Conservation (phyloP, 371 early-diverging fungal species). For the Conidiobolus coronatus region DNA sequence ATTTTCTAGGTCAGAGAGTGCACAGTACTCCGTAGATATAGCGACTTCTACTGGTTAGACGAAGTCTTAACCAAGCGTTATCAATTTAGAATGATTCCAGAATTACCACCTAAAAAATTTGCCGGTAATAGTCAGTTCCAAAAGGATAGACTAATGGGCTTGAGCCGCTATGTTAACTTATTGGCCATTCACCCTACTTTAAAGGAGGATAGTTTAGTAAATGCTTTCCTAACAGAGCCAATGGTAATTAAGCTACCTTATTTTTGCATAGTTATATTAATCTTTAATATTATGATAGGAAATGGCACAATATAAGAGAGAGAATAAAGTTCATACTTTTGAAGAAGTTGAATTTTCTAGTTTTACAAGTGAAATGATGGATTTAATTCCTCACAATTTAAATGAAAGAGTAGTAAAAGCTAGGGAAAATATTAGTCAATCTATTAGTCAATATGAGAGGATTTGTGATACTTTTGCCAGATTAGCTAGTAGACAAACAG, state of each 20-base stretch:
- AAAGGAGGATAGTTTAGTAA: constrained; percentile 30
- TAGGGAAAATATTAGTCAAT: neutral
- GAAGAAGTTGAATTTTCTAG: constrained; percentile 3
- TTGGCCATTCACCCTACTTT: constrained; percentile 51
- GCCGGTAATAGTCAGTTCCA: constrained; percentile 17
- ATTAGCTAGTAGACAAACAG: neutral
- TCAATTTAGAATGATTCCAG: constrained; percentile 43
- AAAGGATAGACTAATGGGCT: constrained; percentile 32
- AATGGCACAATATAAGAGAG: neutral
- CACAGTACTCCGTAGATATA: constrained; percentile 51
- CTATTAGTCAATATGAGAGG: neutral
- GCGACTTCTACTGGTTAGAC: constrained; percentile 67
- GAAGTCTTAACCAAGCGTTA: constrained; percentile 44
- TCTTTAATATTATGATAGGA: neutral
- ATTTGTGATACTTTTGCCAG: neutral
- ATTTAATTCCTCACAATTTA: neutral
- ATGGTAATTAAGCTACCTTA: constrained; percentile 19
- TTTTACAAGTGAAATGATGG: neutral
- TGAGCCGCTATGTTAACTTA: constrained; percentile 51
- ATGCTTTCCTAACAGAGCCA: constrained; percentile 38
- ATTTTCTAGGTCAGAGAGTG: constrained; percentile 20
- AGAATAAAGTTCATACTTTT: constrained; percentile 1
- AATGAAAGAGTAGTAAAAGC: neutral
- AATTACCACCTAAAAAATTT: constrained; percentile 39
- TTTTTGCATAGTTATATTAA: neutral